These are phyloP conservation scores for Plasmodium blacklocki DNA, from an alignment of 169 alveolate genomes.

Conservation along the genomic window DNA sequence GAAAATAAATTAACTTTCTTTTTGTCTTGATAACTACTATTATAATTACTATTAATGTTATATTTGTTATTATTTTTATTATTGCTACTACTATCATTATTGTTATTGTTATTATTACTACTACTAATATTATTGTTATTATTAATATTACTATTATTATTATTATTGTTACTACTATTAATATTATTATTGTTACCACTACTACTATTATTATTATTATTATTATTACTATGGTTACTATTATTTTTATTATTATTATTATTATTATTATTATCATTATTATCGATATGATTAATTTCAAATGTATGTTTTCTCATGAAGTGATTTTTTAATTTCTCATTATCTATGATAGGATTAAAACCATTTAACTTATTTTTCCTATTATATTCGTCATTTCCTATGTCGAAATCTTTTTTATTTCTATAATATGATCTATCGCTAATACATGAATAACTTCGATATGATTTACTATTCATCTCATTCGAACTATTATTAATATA, in stretches of 20 bases:
- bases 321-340: constrained; percentile 10
- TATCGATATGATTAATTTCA: no score
- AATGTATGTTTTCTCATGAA: background rate
- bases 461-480: constrained; percentile 14
- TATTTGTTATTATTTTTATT: background rate
- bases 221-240: no score
- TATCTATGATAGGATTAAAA: background rate
- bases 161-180: no score
- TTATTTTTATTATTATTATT: no score
- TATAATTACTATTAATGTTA: background rate
- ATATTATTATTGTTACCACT: no score
- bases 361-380: constrained; percentile 1
- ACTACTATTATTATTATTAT: no score
- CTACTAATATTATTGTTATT: background rate
- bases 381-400: background rate
- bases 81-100: no score
- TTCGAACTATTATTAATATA: background rate
- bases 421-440: constrained; percentile 41
- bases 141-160: background rate
- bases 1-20: constrained; percentile 53
- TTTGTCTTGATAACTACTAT: background rate
- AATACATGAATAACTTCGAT: constrained; percentile 48
- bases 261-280: no score
- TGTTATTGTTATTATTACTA: background rate
- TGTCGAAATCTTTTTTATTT: constrained; percentile 20